Evolutionary conservation across 2,329 filamentous ascomycete species (phyloP).

Genomic region (Incumbomyces delicatus): DNA sequence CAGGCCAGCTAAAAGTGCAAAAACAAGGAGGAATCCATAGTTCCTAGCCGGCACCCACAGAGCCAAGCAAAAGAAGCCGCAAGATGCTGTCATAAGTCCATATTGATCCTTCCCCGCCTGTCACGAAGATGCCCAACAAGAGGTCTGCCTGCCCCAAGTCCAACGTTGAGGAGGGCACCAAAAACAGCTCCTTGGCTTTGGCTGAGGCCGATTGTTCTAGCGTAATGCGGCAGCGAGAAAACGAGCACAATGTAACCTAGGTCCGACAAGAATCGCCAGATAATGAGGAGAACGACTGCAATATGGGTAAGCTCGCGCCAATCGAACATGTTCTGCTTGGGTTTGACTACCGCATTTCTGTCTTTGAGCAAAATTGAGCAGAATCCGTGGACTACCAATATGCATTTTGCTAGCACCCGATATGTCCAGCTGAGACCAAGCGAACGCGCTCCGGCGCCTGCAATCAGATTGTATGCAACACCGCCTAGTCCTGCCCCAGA

Average conservation of each 20-base stretch:
- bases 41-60: slow-evolving; percentile 38
- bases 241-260: slow-evolving; percentile 40
- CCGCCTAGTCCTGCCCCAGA: slow-evolving; percentile 52
- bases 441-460: slow-evolving; percentile 47
- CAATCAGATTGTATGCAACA: slow-evolving; percentile 48
- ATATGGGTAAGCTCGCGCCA: slow-evolving; percentile 14
- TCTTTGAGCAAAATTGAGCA: slow-evolving; percentile 23
- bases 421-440: slow-evolving; percentile 31
- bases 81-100: slow-evolving; percentile 29
- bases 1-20: slow-evolving; percentile 34
- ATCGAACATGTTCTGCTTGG: slow-evolving; percentile 20
- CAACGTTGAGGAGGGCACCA: slow-evolving; percentile 38
- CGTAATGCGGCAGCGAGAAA: slow-evolving; percentile 40
- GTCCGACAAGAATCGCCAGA: slow-evolving; percentile 37
- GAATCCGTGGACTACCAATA: slow-evolving; percentile 4
- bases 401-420: slow-evolving; percentile 5
- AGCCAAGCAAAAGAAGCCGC: slow-evolving; percentile 30
- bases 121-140: slow-evolving; percentile 38
- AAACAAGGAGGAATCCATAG: slow-evolving; percentile 35
- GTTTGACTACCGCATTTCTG: slow-evolving; percentile 20
- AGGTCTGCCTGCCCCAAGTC: slow-evolving; percentile 39
- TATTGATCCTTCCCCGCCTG: slow-evolving; percentile 33
- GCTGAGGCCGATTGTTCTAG: slow-evolving; percentile 33
- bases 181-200: slow-evolving; percentile 31
- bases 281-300: slow-evolving; percentile 20